A percentile compares a stretch with the other conserved stretches of the same genome.
phyloP scores from a whole-genome alignment of 225 moss, liverwort and hornwort species.

The Climacium dendroides region DNA sequence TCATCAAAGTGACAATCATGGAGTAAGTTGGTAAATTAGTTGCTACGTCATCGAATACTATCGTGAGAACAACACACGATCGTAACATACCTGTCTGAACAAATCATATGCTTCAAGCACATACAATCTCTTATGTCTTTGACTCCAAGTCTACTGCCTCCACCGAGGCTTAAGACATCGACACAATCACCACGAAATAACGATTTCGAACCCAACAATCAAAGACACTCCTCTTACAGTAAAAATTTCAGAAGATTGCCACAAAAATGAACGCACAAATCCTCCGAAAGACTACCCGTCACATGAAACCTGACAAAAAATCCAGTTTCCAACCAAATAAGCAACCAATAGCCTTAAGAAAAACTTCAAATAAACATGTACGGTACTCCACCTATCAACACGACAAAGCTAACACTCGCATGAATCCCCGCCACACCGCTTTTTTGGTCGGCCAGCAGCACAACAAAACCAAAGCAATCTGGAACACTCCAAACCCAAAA shows the following conservation, averaged over 20 bases:
- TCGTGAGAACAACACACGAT: neutral
- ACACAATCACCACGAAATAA: neutral
- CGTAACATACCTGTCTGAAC: neutral
- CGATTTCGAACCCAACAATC: neutral
- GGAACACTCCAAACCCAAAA: neutral
- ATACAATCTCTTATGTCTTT: neutral
- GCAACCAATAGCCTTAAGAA: neutral
- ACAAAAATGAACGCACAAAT: neutral
- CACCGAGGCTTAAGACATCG: neutral
- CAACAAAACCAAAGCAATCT: neutral
- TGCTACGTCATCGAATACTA: neutral
- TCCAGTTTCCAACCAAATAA: neutral
- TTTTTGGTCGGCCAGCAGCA: neutral
- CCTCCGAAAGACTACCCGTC: neutral
- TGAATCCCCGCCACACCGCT: neutral
- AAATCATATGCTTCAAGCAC: neutral
- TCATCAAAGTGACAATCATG: neutral
- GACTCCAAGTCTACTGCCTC: neutral
- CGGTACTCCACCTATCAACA: neutral
- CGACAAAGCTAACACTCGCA: neutral
- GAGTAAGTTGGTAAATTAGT: neutral
- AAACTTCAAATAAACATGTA: neutral
- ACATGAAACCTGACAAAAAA: neutral
- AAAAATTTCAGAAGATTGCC: neutral
- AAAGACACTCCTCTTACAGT: neutral